phyloP scores from a whole-genome alignment of 257 asterid species.

The Datura wrightii region DNA sequence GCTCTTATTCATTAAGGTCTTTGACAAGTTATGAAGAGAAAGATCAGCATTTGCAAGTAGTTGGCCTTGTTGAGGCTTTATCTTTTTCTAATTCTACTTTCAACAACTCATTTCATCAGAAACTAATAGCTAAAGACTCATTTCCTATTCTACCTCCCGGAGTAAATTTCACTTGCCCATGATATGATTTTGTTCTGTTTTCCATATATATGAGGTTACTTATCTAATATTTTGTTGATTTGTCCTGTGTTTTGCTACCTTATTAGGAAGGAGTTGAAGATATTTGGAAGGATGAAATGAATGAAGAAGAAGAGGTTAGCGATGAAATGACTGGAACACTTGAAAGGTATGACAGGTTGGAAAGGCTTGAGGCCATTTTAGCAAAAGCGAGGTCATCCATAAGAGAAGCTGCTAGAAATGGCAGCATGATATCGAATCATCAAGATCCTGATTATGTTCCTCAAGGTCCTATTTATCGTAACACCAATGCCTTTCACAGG shows the following conservation, averaged over 20 bases:
- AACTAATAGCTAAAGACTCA: neutral
- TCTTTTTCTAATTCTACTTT: neutral
- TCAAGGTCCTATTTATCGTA: constrained; percentile 47
- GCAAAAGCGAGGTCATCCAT: constrained; percentile 44
- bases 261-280: constrained; percentile 28
- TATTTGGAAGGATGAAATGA: constrained; percentile 21
- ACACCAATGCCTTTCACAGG: constrained; percentile 55
- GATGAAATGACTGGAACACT: neutral
- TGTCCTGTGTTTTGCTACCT: neutral
- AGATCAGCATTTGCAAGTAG: constrained; percentile 22
- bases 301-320: neutral
- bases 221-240: neutral
- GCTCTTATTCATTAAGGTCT: constrained; percentile 31
- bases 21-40: constrained; percentile 29
- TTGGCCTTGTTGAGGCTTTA: constrained; percentile 23
- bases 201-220: neutral
- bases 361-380: constrained; percentile 42
- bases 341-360: constrained; percentile 35
- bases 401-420: constrained; percentile 46
- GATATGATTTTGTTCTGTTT: neutral
- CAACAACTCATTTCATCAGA: constrained; percentile 34
- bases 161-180: neutral
- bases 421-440: constrained; percentile 40
- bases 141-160: neutral
- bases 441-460: constrained; percentile 49